A percentile compares a stretch with the other conserved stretches of the same genome.
Conservation (phyloP, 805 yeast genomes). For the Ogataea nakhonphanomensis region DNA sequence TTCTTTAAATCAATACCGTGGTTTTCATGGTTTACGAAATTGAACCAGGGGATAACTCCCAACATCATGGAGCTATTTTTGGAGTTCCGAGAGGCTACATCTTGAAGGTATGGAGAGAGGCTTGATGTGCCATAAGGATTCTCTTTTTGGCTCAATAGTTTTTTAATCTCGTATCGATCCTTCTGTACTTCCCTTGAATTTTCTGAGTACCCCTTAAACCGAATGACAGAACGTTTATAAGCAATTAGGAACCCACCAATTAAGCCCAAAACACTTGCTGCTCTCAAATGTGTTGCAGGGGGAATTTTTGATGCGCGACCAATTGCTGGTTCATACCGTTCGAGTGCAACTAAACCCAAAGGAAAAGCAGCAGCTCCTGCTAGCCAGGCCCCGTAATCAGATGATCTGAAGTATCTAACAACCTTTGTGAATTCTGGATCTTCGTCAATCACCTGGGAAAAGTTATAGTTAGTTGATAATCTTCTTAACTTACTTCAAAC, state of each 20-base stretch:
- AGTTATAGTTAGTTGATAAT: too few species aligned
- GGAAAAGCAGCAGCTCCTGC: conserved; percentile 50
- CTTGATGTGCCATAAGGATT: conserved; percentile 63
- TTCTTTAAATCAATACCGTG: conserved; percentile 72
- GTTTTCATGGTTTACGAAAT: conserved; percentile 73
- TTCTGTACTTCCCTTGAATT: conserved; percentile 64
- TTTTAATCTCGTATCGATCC: conserved; percentile 73
- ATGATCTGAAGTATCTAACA: conserved; percentile 63
- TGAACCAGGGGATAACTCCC: conserved; percentile 76
- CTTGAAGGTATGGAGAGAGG: conserved; percentile 67
- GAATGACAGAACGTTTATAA: conserved; percentile 60
- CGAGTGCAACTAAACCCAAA: conserved; percentile 39
- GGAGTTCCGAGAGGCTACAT: conserved; percentile 73
- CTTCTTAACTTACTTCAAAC: conserved; percentile 25
- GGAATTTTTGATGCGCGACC: conserved; percentile 48
- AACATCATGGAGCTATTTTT: conserved; percentile 61
- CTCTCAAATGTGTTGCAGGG: conserved; percentile 54
- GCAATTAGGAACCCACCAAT: conserved; percentile 73
- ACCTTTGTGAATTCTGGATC: conserved; percentile 78
- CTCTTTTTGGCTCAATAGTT: conserved; percentile 57
- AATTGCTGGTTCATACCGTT: conserved; percentile 44
- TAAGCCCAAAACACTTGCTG: conserved; percentile 59
- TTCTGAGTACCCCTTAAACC: conserved; percentile 79
- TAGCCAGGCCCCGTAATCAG: conserved; percentile 57
- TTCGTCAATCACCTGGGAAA: conserved; percentile 53